These are phyloP conservation scores for Podospora pseudopauciseta DNA, from an alignment of 495 filamentous ascomycete genomes.

Conservation along the genomic window DNA sequence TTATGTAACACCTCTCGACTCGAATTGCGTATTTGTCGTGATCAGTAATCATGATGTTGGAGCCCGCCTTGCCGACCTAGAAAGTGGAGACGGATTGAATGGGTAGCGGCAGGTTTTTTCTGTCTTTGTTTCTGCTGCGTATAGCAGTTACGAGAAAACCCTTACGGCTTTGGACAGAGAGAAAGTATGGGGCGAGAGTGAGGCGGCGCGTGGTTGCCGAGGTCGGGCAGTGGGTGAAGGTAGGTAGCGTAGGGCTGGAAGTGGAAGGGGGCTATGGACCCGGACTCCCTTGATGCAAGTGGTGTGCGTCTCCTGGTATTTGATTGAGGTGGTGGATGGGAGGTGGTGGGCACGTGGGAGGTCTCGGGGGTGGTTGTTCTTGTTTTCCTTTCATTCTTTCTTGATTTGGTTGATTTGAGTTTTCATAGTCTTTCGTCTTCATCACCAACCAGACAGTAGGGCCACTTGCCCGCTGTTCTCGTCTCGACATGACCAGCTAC, in stretches of 20 bases:
- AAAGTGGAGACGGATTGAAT: neutral
- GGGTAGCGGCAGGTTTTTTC: neutral
- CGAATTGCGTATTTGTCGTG: neutral
- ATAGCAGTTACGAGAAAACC: neutral
- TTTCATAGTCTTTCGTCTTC: too few species aligned
- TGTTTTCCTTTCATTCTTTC: neutral
- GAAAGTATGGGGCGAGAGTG: neutral
- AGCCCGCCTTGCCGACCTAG: neutral
- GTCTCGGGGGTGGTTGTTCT: neutral
- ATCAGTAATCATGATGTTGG: neutral
- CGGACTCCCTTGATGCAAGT: too few species aligned
- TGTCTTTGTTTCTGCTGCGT: neutral
- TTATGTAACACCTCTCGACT: neutral
- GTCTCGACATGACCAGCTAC: too few species aligned
- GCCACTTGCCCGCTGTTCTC: too few species aligned
- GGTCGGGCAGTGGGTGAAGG: neutral
- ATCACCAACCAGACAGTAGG: too few species aligned
- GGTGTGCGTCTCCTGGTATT: neutral
- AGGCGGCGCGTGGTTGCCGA: neutral
- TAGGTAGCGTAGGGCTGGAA: neutral
- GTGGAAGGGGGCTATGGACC: neutral
- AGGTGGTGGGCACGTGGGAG: neutral
- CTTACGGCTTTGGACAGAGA: too few species aligned
- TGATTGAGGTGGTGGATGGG: neutral
- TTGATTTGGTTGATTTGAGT: neutral